Evolutionary conservation across 257 asterid species (phyloP), one percentile per base, ranked within the genome.

Genomic region (Nemophila menziesii): DNA sequence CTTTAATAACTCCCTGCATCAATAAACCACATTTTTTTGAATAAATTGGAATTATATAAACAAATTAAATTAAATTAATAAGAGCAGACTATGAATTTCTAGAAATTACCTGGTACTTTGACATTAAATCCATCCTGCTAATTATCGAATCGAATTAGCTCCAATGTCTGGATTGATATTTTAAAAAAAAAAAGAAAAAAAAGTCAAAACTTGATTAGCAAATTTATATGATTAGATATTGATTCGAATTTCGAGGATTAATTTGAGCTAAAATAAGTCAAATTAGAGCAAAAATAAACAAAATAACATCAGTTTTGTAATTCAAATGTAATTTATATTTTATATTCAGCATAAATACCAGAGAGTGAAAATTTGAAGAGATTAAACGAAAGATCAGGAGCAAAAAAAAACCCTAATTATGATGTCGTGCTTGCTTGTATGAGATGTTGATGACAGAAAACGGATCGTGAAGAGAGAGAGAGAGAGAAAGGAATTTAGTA

Each of bases 1-100:
- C 84, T 20, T 84, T 92, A 38, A 90, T 87, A 27, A 79, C 94
- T 16, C 85, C 98, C 98, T 81, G 93, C 74, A 67, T 52, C 44
- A 60, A 6, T 46, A 8, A 53, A 51, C 29, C 45, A 50, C 64
- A 61, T 17, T 39, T 4, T 23, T 45, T 6, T 6, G 22, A 12
- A 15, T 11, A 23, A 49, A 17, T 4, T 14, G 4, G 21, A 12
- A 15, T n/a, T 39, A 14, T 40, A 42, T 22, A 57, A 44, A 45
- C 4, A 14, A 57, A 37, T 52, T 19, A 11, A 38, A n/a, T 17
- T 15, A 29, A 24, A 55, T 20, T 41, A 16, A 52, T 18, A 4
- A 38, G 39, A 16, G 23, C n/a, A 51, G 24, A 9, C 11, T 39
- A 47, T 22, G 34, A 14, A 16, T 19, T 20, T 16, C 8, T 44